Evolutionary conservation across 176 grass and related monocot genomes (phyloP).

Genomic region (Phyllostachys edulis): DNA sequence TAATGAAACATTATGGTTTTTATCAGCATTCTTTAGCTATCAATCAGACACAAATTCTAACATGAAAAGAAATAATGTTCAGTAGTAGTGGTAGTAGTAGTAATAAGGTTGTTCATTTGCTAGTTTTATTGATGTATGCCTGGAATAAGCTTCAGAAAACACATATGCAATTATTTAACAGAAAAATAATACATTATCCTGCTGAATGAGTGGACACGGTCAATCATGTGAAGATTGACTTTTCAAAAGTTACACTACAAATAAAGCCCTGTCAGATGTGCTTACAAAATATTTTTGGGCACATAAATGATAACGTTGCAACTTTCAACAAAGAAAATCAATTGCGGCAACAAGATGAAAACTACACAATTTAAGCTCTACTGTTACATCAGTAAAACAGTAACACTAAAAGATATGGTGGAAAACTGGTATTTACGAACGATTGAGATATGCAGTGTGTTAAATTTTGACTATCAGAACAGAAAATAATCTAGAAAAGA

Average conservation of each 20-base stretch:
- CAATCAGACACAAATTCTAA: not conserved
- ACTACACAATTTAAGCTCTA: not conserved
- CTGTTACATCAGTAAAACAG: not conserved
- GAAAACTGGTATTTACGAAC: not conserved
- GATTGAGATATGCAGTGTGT: not conserved
- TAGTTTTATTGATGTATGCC: not conserved
- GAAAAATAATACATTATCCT: not conserved
- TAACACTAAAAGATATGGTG: not conserved
- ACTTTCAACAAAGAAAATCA: not conserved
- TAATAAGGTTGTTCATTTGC: not conserved
- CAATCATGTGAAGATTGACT: not conserved
- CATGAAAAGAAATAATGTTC: not conserved
- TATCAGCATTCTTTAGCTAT: not conserved
- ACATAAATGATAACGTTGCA: not conserved
- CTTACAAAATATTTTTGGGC: not conserved
- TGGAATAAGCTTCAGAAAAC: not conserved
- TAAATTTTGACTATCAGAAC: not conserved
- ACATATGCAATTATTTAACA: not conserved
- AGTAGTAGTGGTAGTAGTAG: not conserved
- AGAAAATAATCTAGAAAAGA: not conserved
- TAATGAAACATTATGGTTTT: not conserved
- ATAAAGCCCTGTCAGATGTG: not conserved
- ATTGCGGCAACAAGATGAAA: not conserved
- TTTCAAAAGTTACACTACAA: not conserved
- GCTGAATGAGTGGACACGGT: slow-evolving; percentile 10